These are phyloP conservation scores for Pseudogymnoascus sp. DNA, from an alignment of 2,329 filamentous ascomycete species.

Conservation along the genomic window DNA sequence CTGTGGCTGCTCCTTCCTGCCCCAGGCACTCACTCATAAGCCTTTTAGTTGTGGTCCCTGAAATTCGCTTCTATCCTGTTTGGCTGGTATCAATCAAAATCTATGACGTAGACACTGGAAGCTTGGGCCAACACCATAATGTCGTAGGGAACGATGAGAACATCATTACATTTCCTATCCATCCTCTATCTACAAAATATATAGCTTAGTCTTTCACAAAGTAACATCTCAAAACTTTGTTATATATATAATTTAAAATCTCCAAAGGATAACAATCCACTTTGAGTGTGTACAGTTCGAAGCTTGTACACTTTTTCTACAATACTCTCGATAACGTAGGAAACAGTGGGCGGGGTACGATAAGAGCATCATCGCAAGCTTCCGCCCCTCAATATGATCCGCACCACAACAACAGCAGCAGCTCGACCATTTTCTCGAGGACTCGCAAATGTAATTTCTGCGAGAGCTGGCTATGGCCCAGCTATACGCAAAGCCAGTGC, in stretches of 20 bases:
- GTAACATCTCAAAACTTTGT: not conserved
- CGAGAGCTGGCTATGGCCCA: conserved; percentile 22
- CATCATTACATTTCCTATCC: not conserved
- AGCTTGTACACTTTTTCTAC: not conserved
- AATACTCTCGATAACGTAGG: conserved; percentile 7
- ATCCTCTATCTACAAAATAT: not conserved
- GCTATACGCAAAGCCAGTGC: conserved; percentile 21
- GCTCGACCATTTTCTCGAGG: conserved; percentile 25
- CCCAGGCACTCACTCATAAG: conserved; percentile 8
- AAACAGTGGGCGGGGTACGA: not conserved
- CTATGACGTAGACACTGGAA: conserved; percentile 3
- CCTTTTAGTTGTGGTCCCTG: conserved; percentile 3
- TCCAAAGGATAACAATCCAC: not conserved
- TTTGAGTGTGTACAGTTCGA: not conserved
- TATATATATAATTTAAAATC: not conserved
- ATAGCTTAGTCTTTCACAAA: conserved; percentile 3
- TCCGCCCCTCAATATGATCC: conserved; percentile 7
- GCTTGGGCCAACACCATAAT: conserved; percentile 1
- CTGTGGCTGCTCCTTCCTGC: not conserved
- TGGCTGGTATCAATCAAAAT: not conserved
- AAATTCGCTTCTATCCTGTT: conserved; percentile 8
- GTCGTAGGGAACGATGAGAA: conserved; percentile 2
- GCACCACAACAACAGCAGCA: conserved; percentile 20
- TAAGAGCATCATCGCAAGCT: conserved; percentile 8
- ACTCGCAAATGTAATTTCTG: conserved; percentile 21